phyloP scores from a whole-genome alignment of 805 yeast species.

The Wickerhamomyces ciferrii region DNA sequence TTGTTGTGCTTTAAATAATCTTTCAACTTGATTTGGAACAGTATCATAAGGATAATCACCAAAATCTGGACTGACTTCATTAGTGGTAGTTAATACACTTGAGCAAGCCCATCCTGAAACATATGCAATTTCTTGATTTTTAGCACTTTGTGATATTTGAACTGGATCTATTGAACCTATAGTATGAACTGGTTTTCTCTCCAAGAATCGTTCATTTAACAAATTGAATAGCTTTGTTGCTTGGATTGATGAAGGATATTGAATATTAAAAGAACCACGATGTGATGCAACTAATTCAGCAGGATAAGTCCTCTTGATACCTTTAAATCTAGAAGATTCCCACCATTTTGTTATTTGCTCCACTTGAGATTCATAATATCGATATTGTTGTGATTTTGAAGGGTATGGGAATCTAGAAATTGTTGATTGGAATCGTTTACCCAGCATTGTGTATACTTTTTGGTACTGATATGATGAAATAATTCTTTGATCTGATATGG shows the following conservation, averaged over 20 bases:
- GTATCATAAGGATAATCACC: slow-evolving; percentile 70
- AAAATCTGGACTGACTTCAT: slow-evolving; percentile 61
- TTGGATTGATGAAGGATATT: slow-evolving; percentile 44
- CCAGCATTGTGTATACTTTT: background rate
- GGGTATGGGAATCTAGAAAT: slow-evolving; percentile 19
- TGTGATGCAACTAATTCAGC: slow-evolving; percentile 47
- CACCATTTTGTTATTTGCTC: slow-evolving; percentile 44
- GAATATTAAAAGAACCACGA: slow-evolving; percentile 40
- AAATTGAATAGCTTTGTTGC: slow-evolving; percentile 46
- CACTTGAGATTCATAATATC: slow-evolving; percentile 22
- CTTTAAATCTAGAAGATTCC: slow-evolving; percentile 38
- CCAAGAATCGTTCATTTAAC: slow-evolving; percentile 33
- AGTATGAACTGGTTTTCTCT: slow-evolving; percentile 46
- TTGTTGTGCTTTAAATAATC: slow-evolving; percentile 52
- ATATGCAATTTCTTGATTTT: slow-evolving; percentile 46
- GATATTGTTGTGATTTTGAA: slow-evolving; percentile 9
- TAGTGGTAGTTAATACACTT: slow-evolving; percentile 49
- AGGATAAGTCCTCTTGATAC: slow-evolving; percentile 44
- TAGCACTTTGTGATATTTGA: slow-evolving; percentile 52
- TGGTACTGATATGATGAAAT: too few relatives aligned
- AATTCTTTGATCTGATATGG: too few relatives aligned
- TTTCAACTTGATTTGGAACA: slow-evolving; percentile 61
- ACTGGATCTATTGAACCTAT: slow-evolving; percentile 61
- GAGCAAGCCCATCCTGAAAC: slow-evolving; percentile 63
- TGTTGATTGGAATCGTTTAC: background rate